Evolutionary conservation across 2,329 filamentous ascomycete genomes (phyloP).

Genomic region (Phaeosphaeria sp.): DNA sequence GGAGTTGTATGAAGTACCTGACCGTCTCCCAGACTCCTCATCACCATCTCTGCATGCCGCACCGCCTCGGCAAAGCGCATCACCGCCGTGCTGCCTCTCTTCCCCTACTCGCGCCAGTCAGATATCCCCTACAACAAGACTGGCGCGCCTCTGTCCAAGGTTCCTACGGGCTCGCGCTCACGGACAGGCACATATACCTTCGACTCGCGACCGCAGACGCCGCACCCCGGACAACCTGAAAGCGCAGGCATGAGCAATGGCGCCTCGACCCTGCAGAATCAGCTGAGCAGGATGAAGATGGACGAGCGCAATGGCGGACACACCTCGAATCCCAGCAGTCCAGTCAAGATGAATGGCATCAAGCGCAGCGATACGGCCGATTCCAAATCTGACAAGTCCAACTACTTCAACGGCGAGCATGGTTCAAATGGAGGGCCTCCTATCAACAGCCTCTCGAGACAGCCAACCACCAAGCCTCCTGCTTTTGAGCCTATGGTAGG

Average conservation of each 20-base stretch:
- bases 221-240: conserved; percentile 73
- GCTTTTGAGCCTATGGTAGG: conserved; percentile 81
- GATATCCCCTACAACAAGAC: conserved; percentile 97
- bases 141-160: conserved; percentile 83
- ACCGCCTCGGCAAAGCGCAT: conserved; percentile 90
- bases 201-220: conserved; percentile 88
- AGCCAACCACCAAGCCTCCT: conserved; percentile 58
- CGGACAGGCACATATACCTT: conserved; percentile 74
- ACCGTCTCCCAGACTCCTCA: conserved; percentile 67
- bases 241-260: conserved; percentile 71
- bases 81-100: conserved; percentile 91
- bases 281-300: conserved; percentile 71
- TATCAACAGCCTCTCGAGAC: conserved; percentile 21
- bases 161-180: conserved; percentile 47
- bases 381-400: conserved; percentile 32
- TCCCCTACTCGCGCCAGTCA: conserved; percentile 95
- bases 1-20: conserved; percentile 32
- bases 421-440: conserved; percentile 34
- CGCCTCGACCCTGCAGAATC: conserved; percentile 72
- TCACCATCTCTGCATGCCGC: conserved; percentile 98
- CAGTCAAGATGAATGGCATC: conserved; percentile 32
- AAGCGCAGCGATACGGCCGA: conserved; percentile 43
- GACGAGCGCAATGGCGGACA: conserved; percentile 58
- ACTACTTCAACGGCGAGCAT: conserved; percentile 26
- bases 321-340: conserved; percentile 33